Base-by-base conservation (phyloP, 2,329 filamentous ascomycete genomes). In the Ilyonectria sp. region DNA sequence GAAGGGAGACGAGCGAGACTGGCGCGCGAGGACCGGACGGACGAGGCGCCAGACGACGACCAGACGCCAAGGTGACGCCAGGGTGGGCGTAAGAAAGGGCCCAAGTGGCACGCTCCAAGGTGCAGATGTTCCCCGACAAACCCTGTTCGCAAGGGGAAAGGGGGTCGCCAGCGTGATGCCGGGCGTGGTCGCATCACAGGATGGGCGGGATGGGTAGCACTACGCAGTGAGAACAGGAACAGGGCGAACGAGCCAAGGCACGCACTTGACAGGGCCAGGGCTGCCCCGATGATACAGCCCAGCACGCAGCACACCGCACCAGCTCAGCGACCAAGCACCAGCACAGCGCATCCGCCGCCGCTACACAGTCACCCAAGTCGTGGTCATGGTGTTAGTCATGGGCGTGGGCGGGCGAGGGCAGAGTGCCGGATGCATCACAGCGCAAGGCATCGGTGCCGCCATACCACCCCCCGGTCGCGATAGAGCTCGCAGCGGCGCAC, bases 91-190 rank as follows among this genome's bases (percentile, higher is more conserved):
- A 66, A 44, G 9, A 56, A 37, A 23, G 57, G 44, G 46, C 56
- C 63, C 53, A 66, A 58, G 63, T 66, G 50, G 63, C 59, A 63
- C 53, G 52, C 53, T 54, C 58, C 46, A 47, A 62, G 58, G 60
- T 65, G 56, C 55, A 67, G 50, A 58, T 67, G 70, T 73, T 74
- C 70, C 67, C 72, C 70, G 60, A 67, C 72, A 74, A 73, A 70
- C 69, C 72, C 70, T 68, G 71, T 58, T 68, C 53, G 63, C 58
- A 71, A 54, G 64, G 70, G 70, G 57, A 66, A 65, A 65, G 69
- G 58, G 65, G 52, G 67, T 53, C 46, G 33, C 17, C n/a, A 37
- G 29, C 19, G 64, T 68, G 67, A 72, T 50, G 29, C 26, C 40
- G 60, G 50, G 56, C 43, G 49, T 31, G 3, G 55, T 29, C 26